Evolutionary conservation across 169 alveolate species (phyloP).

Genomic region (Plasmodium sp.): DNA sequence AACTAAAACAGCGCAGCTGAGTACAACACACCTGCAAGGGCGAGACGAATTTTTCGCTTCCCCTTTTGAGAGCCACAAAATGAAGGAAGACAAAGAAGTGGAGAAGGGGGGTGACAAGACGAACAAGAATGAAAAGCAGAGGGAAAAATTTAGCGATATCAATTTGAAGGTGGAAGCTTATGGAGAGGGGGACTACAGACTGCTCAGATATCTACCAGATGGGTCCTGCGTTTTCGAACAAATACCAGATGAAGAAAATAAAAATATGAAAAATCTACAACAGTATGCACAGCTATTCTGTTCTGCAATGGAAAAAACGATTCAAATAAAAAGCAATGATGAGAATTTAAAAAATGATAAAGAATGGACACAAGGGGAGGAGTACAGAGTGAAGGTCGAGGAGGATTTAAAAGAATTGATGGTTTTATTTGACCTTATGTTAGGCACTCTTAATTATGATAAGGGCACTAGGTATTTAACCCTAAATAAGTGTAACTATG

Average conservation of each 20-base stretch:
- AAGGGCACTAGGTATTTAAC: constrained; percentile 60
- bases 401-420: constrained; percentile 63
- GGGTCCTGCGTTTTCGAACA: constrained; percentile 68
- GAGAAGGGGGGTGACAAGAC: not conserved
- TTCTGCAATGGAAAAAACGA: constrained; percentile 36
- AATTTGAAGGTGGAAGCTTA: constrained; percentile 77
- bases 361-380: constrained; percentile 66
- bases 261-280: constrained; percentile 35
- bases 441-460: constrained; percentile 64
- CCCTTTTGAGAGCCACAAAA: not conserved
- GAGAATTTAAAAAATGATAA: constrained; percentile 18
- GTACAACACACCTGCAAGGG: not conserved
- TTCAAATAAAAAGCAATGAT: not conserved
- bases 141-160: constrained; percentile 5
- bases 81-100: not conserved
- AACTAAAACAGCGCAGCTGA: not conserved
- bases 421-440: constrained; percentile 58
- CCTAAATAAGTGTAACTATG: constrained; percentile 35
- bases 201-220: constrained; percentile 82
- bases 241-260: constrained; percentile 59
- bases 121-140: not conserved
- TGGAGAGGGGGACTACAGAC: constrained; percentile 80
- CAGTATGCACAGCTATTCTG: constrained; percentile 63
- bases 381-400: constrained; percentile 46
- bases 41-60: not conserved